Evolutionary conservation across 768 basidiomycete genomes (phyloP).

Genomic region (Russula sp.): DNA sequence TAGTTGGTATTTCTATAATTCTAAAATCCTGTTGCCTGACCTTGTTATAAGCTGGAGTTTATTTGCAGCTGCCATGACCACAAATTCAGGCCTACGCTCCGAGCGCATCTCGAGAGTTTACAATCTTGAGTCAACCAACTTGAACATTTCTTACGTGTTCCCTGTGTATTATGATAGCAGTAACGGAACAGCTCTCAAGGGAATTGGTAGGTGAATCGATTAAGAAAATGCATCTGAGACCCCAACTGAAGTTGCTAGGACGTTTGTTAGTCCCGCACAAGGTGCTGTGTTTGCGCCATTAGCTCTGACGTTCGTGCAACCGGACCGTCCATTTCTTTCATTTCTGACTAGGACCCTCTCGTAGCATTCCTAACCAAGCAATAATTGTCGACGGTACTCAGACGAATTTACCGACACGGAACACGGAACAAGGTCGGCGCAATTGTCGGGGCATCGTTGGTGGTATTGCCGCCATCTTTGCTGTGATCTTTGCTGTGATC

Average conservation of each 20-base stretch:
- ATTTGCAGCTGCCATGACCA: slow-evolving; percentile 18
- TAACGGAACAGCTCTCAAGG: background rate
- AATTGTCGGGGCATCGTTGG: slow-evolving; percentile 29
- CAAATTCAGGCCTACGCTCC: background rate
- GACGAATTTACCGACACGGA: too few species aligned
- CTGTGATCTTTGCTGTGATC: too few species aligned
- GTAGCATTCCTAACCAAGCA: background rate
- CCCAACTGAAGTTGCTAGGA: background rate
- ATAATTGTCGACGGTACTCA: slow-evolving; percentile 7
- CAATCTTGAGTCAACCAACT: too few species aligned
- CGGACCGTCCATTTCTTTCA: too few species aligned
- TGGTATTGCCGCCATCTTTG: slow-evolving; percentile 8
- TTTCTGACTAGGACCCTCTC: background rate
- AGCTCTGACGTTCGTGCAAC: slow-evolving; percentile 28
- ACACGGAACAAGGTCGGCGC: slow-evolving; percentile 14
- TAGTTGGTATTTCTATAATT: background rate
- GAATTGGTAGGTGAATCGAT: slow-evolving; percentile 19
- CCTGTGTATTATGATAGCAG: slow-evolving; percentile 8
- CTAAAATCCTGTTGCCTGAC: background rate
- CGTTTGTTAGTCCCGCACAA: slow-evolving; percentile 28
- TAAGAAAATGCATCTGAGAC: too few species aligned
- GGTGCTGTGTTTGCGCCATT: slow-evolving; percentile 33
- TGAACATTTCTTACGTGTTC: too few species aligned
- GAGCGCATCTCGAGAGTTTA: slow-evolving; percentile 16
- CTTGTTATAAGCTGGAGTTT: slow-evolving; percentile 10